Percentiles rank a stretch among this genome's conserved stretches.
Evolutionary conservation across 2,329 filamentous ascomycete genomes (phyloP).

Genomic region (Alternaria triticimaculans): DNA sequence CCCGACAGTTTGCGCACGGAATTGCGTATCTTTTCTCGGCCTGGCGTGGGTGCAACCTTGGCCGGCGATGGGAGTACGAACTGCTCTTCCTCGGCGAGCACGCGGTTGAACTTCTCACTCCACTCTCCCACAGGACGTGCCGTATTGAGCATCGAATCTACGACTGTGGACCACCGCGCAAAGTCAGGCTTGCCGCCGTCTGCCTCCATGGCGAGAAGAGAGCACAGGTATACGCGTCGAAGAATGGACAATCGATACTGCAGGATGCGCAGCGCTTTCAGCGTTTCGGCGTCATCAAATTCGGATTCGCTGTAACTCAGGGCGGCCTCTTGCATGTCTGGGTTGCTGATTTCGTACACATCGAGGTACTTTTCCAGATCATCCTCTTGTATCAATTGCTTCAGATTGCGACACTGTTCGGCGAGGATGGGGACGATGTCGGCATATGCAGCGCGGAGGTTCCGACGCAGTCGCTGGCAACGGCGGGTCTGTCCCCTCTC

Average conservation of each 20-base stretch:
- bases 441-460: constrained; percentile 73
- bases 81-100: constrained; percentile 79
- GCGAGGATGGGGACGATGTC: constrained; percentile 75
- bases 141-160: constrained; percentile 74
- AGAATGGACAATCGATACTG: constrained; percentile 77
- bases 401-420: constrained; percentile 71
- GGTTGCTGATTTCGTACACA: constrained; percentile 58
- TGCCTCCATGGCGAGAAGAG: constrained; percentile 85
- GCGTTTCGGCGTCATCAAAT: constrained; percentile 75
- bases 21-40: constrained; percentile 82
- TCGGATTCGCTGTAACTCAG: constrained; percentile 67
- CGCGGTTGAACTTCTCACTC: constrained; percentile 69
- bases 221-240: constrained; percentile 85
- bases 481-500: constrained; percentile 79
- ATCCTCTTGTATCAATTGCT: constrained; percentile 75
- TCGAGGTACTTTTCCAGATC: constrained; percentile 94
- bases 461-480: constrained; percentile 79
- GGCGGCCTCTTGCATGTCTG: constrained; percentile 55
- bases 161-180: constrained; percentile 76
- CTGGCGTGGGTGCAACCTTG: constrained; percentile 70
- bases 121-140: constrained; percentile 67
- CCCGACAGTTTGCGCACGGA: constrained; percentile 89
- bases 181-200: constrained; percentile 80
- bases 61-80: constrained; percentile 59
- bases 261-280: constrained; percentile 75